Evolutionary conservation across 768 basidiomycete genomes (phyloP), one percentile per base, ranked within the genome.

Genomic region (Pluteus cervinus): DNA sequence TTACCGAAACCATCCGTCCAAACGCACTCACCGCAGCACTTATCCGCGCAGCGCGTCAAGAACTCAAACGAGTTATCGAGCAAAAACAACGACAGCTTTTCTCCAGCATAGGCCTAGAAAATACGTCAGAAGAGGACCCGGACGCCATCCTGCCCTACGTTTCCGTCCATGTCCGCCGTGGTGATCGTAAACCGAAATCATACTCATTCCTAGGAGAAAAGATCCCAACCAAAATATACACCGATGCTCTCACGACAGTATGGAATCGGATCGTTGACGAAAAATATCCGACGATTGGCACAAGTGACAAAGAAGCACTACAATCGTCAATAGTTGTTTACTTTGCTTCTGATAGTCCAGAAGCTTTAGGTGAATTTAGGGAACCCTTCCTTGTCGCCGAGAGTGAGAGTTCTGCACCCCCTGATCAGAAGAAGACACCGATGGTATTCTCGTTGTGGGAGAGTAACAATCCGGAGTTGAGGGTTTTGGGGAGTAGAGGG

Each of bases 111-210:
- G 25, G 39, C 36, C 10, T 33, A 37, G 23, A 23, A 26, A 6
- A 43, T 32, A 16, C 29, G 37, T n/a, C 29, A 5, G 42, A 46
- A 23, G 30, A 39, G 14, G 42, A 46, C 20, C 17, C 34, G 14
- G 24, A 31, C 10, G 12, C 24, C 4, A 33, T 39, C 2, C 30
- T 23, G 18, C 50, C 55, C 4, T 82, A 81, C 51, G 48, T 77
- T 29, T 65, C 69, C n/a, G 62, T 76, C 9, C 79, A 86, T 52
- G 66, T 83, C 41, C 75, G 81, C 23, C 69, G 72, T 29, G 81
- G 81, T 10, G 81, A 83, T 57, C 63, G 68, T 5, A 55, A 60
- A 33, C 66, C 75, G 9, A 43, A 51, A 7, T 73, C 71, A 4
- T 74, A 63, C 47, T 50, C 56, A 21, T 73, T 66, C 41, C 62